Percentiles rank a stretch among this genome's conserved stretches.
These are phyloP conservation scores for Gnaphalium uliginosum DNA, from an alignment of 129 eudicot species.

Conservation along the genomic window DNA sequence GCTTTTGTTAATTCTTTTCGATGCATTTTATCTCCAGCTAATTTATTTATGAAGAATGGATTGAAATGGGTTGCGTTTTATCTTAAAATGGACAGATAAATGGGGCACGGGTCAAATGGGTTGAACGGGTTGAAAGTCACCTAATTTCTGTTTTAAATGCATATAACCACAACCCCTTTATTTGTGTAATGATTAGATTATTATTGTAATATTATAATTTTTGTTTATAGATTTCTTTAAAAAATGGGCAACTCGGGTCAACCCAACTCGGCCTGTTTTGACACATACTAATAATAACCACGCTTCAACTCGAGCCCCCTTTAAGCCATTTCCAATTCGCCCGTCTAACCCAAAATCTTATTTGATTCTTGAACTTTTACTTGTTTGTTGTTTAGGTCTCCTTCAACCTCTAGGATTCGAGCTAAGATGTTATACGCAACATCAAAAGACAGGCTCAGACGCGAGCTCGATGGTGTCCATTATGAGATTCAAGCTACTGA, in stretches of 20 bases:
- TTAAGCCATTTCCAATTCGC: too few relatives aligned
- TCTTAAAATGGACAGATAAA: neutral
- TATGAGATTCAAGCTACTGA: slow-evolving; percentile 90
- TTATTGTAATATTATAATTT: too few relatives aligned
- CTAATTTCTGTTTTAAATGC: neutral
- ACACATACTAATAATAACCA: too few relatives aligned
- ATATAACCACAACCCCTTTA: too few relatives aligned
- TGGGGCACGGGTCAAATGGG: neutral
- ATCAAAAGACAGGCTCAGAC: slow-evolving; percentile 63
- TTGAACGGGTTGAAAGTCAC: neutral
- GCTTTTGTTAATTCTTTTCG: slow-evolving; percentile 6
- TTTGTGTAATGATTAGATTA: too few relatives aligned
- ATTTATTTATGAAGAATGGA: neutral
- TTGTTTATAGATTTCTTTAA: too few relatives aligned
- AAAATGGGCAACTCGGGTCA: too few relatives aligned
- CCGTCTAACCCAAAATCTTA: too few relatives aligned
- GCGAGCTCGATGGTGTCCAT: slow-evolving; percentile 72
- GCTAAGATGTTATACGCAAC: slow-evolving; percentile 84
- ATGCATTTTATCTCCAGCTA: neutral
- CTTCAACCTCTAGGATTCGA: slow-evolving; percentile 65
- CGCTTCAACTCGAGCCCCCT: too few relatives aligned
- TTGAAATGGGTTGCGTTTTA: neutral
- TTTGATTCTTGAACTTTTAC: neutral
- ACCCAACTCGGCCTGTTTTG: too few relatives aligned
- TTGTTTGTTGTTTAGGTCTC: slow-evolving; percentile 52